A percentile compares a stretch with the other conserved stretches of the same genome.
These are phyloP conservation scores for Pseudogymnoascus sp. DNA, from an alignment of 2,329 filamentous ascomycete species.

Conservation along the genomic window DNA sequence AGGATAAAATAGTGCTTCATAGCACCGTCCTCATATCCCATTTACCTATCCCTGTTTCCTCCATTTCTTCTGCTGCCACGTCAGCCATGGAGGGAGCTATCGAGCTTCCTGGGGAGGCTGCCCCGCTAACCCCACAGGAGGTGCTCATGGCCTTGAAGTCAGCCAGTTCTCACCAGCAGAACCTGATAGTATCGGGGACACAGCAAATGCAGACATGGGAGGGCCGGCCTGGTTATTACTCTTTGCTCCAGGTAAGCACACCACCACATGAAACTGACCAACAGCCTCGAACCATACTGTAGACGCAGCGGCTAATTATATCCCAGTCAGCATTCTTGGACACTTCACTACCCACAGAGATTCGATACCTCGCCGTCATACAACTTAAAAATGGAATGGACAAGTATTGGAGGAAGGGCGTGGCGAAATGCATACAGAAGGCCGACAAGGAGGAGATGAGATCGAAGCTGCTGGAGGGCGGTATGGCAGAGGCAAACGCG, in stretches of 20 bases:
- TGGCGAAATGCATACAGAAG: conserved; percentile 57
- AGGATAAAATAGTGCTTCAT: background rate
- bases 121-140: conserved; percentile 56
- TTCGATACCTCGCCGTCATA: conserved; percentile 85
- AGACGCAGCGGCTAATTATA: conserved; percentile 10
- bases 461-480: conserved; percentile 65
- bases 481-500: conserved; percentile 67
- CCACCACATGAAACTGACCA: background rate
- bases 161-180: conserved; percentile 55
- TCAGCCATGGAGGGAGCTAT: conserved; percentile 59
- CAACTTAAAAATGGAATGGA: conserved; percentile 96
- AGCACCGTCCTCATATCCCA: background rate
- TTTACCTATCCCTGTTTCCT: background rate
- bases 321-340: conserved; percentile 72
- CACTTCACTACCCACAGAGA: conserved; percentile 64
- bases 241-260: conserved; percentile 55
- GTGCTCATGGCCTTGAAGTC: conserved; percentile 58
- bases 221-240: conserved; percentile 57
- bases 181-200: conserved; percentile 55
- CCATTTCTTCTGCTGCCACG: background rate
- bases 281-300: background rate
- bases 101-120: conserved; percentile 77
- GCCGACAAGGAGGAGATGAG: conserved; percentile 74
- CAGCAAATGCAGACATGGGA: conserved; percentile 71
- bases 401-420: conserved; percentile 74